phyloP scores from a whole-genome alignment of 129 eudicot species.

The Tanacetum coccineum region DNA sequence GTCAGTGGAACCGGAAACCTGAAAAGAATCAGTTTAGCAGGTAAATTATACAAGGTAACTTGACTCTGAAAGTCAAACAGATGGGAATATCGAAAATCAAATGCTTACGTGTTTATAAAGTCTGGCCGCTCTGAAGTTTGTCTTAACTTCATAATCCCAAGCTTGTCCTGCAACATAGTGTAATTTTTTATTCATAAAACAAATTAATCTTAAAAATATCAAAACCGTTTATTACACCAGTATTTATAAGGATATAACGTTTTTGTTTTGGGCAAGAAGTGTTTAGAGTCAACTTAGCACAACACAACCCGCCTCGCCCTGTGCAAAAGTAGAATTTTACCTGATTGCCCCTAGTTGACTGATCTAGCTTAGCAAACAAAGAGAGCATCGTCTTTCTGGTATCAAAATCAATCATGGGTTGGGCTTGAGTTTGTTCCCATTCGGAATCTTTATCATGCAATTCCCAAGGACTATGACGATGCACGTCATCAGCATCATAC shows the following conservation, averaged over 20 bases:
- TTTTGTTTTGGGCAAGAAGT: background rate
- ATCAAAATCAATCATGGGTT: conserved; percentile 39
- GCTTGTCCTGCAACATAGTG: conserved; percentile 64
- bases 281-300: background rate
- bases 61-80: background rate
- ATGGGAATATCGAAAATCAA: background rate
- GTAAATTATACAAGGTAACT: background rate
- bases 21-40: conserved; percentile 5
- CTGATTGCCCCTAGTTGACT: conserved; percentile 43
- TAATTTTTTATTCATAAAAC: too few species aligned
- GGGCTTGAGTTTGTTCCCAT: conserved; percentile 35
- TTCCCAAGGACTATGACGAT: conserved; percentile 87
- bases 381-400: conserved; percentile 36
- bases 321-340: conserved; percentile 18
- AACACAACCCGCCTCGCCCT: background rate
- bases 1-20: conserved; percentile 94
- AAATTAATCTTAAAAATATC: too few species aligned
- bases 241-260: background rate
- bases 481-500: conserved; percentile 28
- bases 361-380: conserved; percentile 42
- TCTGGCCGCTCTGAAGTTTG: conserved; percentile 50
- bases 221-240: background rate
- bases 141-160: conserved; percentile 56
- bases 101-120: conserved; percentile 61
- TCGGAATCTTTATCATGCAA: conserved; percentile 41